Conservation (phyloP, 2,329 filamentous ascomycete genomes). For the Colletotrichum echinochloae region DNA sequence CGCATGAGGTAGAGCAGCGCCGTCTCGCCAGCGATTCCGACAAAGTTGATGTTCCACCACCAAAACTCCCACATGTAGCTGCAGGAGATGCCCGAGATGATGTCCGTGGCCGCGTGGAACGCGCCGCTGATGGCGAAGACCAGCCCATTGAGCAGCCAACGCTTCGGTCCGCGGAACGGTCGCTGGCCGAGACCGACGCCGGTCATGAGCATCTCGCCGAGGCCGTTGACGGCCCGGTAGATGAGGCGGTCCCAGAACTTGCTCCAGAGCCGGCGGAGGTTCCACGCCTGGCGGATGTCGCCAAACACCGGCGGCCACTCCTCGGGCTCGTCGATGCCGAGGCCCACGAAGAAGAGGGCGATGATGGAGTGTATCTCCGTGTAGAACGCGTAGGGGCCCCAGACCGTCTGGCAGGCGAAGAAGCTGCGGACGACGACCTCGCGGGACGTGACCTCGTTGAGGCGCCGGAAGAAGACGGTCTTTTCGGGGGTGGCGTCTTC, state of each 20-base stretch:
- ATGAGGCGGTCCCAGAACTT: conserved; percentile 41
- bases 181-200: conserved; percentile 4
- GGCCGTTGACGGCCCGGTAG: conserved; percentile 32
- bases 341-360: conserved; percentile 27
- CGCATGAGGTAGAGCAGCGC: conserved; percentile 4
- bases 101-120: conserved; percentile 28
- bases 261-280: conserved; percentile 41
- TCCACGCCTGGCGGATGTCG: conserved; percentile 40
- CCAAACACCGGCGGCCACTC: conserved; percentile 43
- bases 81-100: conserved; percentile 21
- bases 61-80: conserved; percentile 27
- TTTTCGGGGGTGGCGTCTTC: conserved; percentile 2
- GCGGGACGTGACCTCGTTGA: neutral
- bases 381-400: conserved; percentile 37
- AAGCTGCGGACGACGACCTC: conserved; percentile 23
- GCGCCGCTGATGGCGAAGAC: conserved; percentile 34
- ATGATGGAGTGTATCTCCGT: conserved; percentile 13
- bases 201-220: conserved; percentile 27
- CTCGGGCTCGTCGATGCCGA: conserved; percentile 36
- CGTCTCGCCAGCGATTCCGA: conserved; percentile 26
- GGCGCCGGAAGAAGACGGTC: conserved; percentile 23
- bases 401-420: conserved; percentile 26
- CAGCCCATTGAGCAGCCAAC: conserved; percentile 39
- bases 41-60: conserved; percentile 33
- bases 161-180: conserved; percentile 20